A percentile compares a stretch with the other conserved stretches of the same genome.
Evolutionary conservation across 495 filamentous ascomycete species (phyloP).

Genomic region (Xylaria nigripes): DNA sequence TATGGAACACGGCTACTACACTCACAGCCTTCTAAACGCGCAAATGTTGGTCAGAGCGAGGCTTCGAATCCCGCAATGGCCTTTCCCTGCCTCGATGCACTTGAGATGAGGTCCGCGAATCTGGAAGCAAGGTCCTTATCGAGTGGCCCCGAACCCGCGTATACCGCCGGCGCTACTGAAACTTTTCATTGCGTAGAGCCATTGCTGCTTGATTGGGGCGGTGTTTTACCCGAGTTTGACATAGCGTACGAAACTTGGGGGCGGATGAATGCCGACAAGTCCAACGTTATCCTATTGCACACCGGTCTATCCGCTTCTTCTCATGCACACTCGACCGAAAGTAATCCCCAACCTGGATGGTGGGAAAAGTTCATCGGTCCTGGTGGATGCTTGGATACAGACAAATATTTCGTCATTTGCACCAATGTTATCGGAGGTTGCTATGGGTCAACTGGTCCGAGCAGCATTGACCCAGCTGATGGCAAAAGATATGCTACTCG

Average conservation of each 20-base stretch:
- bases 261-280: constrained; percentile 64
- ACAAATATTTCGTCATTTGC: constrained; percentile 89
- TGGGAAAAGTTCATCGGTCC: constrained; percentile 99
- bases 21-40: constrained; percentile 24
- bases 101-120: constrained; percentile 75
- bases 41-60: constrained; percentile 23
- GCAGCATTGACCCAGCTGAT: constrained; percentile 80
- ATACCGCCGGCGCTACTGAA: constrained; percentile 77
- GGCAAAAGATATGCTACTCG: constrained; percentile 85
- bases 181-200: constrained; percentile 65
- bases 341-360: constrained; percentile 87
- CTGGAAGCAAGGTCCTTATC: constrained; percentile 61
- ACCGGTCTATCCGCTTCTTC: constrained; percentile 93
- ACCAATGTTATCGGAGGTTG: constrained; percentile 96
- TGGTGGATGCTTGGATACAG: constrained; percentile 74
- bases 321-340: constrained; percentile 81
- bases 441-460: constrained; percentile 90
- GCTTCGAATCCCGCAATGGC: constrained; percentile 82
- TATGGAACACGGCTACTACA: constrained; percentile 24
- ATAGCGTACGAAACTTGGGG: constrained; percentile 97
- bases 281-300: constrained; percentile 87
- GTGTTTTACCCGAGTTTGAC: constrained; percentile 73
- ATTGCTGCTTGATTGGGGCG: constrained; percentile 87
- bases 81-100: constrained; percentile 91
- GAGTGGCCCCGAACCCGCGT: constrained; percentile 82